Evolutionary conservation across 495 filamentous ascomycete genomes (phyloP), one percentile per base, ranked within the genome.

Genomic region (Pyrenula aspistea): DNA sequence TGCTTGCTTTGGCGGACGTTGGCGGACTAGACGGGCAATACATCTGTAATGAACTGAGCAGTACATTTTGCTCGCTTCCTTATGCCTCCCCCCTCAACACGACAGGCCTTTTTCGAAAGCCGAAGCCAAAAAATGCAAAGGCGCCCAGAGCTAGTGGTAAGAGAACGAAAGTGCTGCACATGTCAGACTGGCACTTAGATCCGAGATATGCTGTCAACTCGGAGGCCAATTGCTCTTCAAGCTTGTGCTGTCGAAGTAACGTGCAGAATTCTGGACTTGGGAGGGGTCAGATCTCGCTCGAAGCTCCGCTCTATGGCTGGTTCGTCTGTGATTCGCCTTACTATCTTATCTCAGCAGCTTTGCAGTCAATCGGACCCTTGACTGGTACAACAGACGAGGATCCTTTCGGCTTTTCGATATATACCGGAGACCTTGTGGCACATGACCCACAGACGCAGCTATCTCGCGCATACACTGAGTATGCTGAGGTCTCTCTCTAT

Each of bases 111-210:
- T 84, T 84, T 54, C 74, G 80, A 2, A 83, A 81, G 63, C 77
- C 79, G 0, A 80, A 77, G 61, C 81, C 80, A 2, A 63, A 55
- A 8, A 68, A 77, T 58, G 61, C 65, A 4, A 63, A 56, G 15
- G 66, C 61, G 4, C 78, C 77, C 0, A 62, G 66, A 47, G 58
- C 75, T 2, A 81, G 73, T 49, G 79, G 79, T 0, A 67, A 79
- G 63, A 68, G 73, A 1, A 71, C 80, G 53, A 83, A 83, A 62
- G 79, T 84, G 2, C 65, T 82, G 10, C 81, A 83, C 62, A 57
- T 84, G 59, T 81, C 77, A 0, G 81, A 84, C 57, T 73, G 83
- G 49, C 81, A 83, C 59, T 67, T 84, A 3, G 81, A 84, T 69
- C 74, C 81, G 20, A 67, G 80, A 49, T 83, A 80, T 62, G 63